phyloP scores from a whole-genome alignment of 2,329 filamentous ascomycete genomes.

The Beauveria sp. region DNA sequence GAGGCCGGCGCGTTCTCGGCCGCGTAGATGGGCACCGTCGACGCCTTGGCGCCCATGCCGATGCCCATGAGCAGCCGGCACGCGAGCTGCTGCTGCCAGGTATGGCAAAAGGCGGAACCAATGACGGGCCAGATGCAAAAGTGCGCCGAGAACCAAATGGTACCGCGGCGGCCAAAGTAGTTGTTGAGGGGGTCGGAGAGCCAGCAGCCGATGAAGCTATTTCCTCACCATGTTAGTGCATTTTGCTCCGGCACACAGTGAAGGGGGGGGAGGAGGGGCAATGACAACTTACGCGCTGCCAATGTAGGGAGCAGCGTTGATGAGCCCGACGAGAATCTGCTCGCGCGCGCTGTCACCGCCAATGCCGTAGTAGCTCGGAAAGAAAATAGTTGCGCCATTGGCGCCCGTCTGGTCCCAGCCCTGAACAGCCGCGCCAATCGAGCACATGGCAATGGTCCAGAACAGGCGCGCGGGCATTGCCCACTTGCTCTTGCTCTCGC shows the following conservation, averaged over 20 bases:
- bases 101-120: conserved; percentile 61
- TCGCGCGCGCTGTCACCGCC: conserved; percentile 27
- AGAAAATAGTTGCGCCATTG: conserved; percentile 57
- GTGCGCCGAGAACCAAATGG: conserved; percentile 66
- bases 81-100: conserved; percentile 64
- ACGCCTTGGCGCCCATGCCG: conserved; percentile 70
- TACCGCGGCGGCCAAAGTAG: conserved; percentile 36
- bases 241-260: neutral
- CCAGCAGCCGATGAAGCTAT: conserved; percentile 48
- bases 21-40: conserved; percentile 66
- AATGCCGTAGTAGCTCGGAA: conserved; percentile 45
- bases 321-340: conserved; percentile 51
- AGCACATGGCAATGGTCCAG: conserved; percentile 60
- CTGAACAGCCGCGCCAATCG: conserved; percentile 62
- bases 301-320: conserved; percentile 53
- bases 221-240: neutral
- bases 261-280: no score
- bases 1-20: conserved; percentile 64
- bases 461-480: conserved; percentile 54
- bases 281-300: conserved; percentile 27
- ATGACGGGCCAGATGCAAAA: conserved; percentile 64
- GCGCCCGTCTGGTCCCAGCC: conserved; percentile 62
- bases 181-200: conserved; percentile 56
- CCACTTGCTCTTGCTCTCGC: conserved; percentile 63
- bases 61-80: conserved; percentile 68